These are phyloP conservation scores for Ganoderma lingzhi DNA, from an alignment of 1,284 basidiomycete species.

Conservation along the genomic window DNA sequence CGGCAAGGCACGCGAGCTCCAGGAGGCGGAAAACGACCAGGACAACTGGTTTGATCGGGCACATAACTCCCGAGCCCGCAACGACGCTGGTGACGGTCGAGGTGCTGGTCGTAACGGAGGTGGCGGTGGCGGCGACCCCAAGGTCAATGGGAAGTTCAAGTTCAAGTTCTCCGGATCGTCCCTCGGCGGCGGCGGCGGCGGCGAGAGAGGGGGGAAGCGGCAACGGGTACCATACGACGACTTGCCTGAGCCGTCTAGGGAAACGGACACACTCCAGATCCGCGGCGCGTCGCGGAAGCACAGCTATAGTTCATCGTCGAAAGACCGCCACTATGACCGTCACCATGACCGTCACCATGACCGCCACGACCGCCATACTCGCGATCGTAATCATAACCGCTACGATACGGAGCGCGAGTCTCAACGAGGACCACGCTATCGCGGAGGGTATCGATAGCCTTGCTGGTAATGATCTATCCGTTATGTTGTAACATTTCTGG, in stretches of 20 bases:
- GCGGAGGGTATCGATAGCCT: slow-evolving; percentile 40
- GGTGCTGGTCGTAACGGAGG: slow-evolving; percentile 8
- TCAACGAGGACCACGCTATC: slow-evolving; percentile 39
- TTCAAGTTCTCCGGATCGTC: slow-evolving; percentile 44
- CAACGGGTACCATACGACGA: slow-evolving; percentile 34
- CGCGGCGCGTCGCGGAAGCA: slow-evolving; percentile 37
- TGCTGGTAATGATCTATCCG: neutral
- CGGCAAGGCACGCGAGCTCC: slow-evolving; percentile 56
- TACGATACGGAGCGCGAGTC: slow-evolving; percentile 18
- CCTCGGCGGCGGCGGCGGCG: slow-evolving; percentile 16
- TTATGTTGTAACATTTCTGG: neutral
- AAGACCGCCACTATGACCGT: slow-evolving; percentile 21
- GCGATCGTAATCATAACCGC: slow-evolving; percentile 25
- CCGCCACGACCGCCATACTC: slow-evolving; percentile 30
- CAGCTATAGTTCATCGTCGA: slow-evolving; percentile 31
- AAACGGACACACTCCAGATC: slow-evolving; percentile 42
- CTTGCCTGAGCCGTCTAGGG: slow-evolving; percentile 37
- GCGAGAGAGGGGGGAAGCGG: slow-evolving; percentile 28
- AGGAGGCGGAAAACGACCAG: slow-evolving; percentile 55
- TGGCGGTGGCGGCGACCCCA: slow-evolving; percentile 8
- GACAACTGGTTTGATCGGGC: slow-evolving; percentile 69
- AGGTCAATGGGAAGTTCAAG: slow-evolving; percentile 39
- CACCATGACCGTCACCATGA: slow-evolving; percentile 21
- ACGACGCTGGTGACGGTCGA: slow-evolving; percentile 14
- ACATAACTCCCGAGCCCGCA: slow-evolving; percentile 19